Evolutionary conservation across 805 yeast genomes (phyloP).

Genomic region (Saturnispora silvae): DNA sequence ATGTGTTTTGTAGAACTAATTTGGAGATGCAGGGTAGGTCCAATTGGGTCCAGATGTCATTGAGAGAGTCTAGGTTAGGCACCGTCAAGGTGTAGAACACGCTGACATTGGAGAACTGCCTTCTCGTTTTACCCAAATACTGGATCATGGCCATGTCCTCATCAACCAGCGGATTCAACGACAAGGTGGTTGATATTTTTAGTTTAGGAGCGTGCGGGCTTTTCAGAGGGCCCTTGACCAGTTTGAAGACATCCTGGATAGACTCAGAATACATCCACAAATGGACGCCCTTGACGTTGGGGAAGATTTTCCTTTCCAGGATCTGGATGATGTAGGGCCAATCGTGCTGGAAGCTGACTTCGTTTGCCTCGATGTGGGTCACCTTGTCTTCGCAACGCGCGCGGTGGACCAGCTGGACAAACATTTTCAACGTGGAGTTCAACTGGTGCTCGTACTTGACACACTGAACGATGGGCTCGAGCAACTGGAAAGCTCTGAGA

Average conservation of each 20-base stretch:
- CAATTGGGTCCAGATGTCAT: constrained; percentile 2
- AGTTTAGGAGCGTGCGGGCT: neutral
- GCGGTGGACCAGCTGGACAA: neutral
- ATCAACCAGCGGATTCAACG: constrained; percentile 3
- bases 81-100: constrained; percentile 5
- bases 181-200: constrained; percentile 2
- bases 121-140: neutral
- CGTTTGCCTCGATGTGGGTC: constrained; percentile 3
- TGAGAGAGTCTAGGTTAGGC: constrained; percentile 5
- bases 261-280: constrained; percentile 6
- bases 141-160: constrained; percentile 4
- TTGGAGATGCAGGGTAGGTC: constrained; percentile 1
- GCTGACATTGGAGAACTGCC: neutral
- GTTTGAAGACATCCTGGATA: neutral
- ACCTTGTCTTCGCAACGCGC: neutral
- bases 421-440: neutral
- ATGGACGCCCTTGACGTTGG: neutral
- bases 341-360: constrained; percentile 1
- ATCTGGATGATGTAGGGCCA: neutral
- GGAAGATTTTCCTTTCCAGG: neutral
- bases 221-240: neutral
- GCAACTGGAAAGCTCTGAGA: constrained; percentile 2
- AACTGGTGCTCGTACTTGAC: constrained; percentile 7
- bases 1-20: constrained; percentile 6
- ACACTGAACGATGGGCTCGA: neutral